Conservation (phyloP, 2,329 filamentous ascomycete genomes). For the Pseudopyrenochaeta lycopersici region DNA sequence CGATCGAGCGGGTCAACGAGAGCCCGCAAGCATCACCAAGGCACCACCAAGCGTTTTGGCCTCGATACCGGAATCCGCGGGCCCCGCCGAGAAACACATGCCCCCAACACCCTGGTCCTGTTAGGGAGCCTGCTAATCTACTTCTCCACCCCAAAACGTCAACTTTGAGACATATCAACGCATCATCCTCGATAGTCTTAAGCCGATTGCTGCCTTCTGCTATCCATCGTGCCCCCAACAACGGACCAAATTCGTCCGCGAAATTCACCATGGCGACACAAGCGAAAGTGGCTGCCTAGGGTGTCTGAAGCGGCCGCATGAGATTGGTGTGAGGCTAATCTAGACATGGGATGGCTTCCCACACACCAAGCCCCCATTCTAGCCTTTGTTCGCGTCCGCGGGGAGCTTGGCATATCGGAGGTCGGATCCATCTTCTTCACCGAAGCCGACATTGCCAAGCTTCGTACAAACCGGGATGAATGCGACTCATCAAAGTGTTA, state of each 20-base stretch:
- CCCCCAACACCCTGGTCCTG: too few species aligned
- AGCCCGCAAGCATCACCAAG: conserved; percentile 3
- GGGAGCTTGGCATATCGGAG: too few species aligned
- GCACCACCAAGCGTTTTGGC: background rate
- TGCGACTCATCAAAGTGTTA: too few species aligned
- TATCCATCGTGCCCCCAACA: background rate
- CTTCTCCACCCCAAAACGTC: too few species aligned
- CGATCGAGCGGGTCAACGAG: conserved; percentile 2
- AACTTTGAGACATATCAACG: too few species aligned
- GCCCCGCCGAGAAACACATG: background rate
- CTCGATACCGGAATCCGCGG: background rate
- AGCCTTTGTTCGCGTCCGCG: background rate
- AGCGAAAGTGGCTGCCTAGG: conserved; percentile 1
- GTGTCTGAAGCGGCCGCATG: conserved; percentile 13
- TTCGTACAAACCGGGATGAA: too few species aligned
- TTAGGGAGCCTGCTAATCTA: too few species aligned
- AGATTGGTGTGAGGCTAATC: conserved; percentile 4
- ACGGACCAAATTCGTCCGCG: background rate
- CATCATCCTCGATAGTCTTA: too few species aligned
- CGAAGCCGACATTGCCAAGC: too few species aligned
- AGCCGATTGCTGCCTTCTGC: background rate
- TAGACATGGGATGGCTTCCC: conserved; percentile 6
- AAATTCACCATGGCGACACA: background rate
- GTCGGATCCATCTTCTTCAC: too few species aligned
- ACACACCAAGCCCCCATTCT: background rate